Conservation (phyloP, 805 yeast genomes). For the Candida maltosa region DNA sequence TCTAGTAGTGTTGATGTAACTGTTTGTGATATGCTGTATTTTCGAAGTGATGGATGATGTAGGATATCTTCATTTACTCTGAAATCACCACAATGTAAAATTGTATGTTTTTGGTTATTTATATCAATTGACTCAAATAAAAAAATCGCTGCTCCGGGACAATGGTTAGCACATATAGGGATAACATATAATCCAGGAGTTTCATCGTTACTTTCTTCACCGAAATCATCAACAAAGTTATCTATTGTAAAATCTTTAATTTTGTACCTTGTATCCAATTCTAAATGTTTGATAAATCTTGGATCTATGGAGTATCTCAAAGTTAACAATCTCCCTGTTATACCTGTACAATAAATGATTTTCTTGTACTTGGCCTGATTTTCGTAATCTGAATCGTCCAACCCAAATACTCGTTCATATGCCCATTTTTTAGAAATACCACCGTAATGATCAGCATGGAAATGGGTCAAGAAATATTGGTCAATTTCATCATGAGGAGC, state of each 20-base stretch:
- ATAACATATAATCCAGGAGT: slow-evolving; percentile 48
- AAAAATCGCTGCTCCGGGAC: slow-evolving; percentile 91
- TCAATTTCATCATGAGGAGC: slow-evolving; percentile 42
- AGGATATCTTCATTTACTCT: slow-evolving; percentile 61
- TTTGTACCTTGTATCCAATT: slow-evolving; percentile 39
- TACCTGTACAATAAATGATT: slow-evolving; percentile 65
- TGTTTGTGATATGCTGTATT: slow-evolving; percentile 13
- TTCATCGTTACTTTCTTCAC: slow-evolving; percentile 5
- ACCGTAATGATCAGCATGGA: slow-evolving; percentile 92
- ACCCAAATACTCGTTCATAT: slow-evolving; percentile 32
- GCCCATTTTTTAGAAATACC: slow-evolving; percentile 80
- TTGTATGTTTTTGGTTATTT: slow-evolving; percentile 21
- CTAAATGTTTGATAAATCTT: slow-evolving; percentile 39
- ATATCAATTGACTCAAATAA: slow-evolving; percentile 50
- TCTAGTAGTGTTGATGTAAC: slow-evolving; percentile 23
- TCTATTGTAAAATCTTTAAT: slow-evolving; percentile 14
- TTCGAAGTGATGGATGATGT: slow-evolving; percentile 25
- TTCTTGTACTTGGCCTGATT: slow-evolving; percentile 41
- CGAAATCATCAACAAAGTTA: slow-evolving; percentile 11
- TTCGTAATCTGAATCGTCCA: slow-evolving; percentile 21
- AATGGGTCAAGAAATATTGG: slow-evolving; percentile 71
- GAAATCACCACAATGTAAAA: slow-evolving; percentile 92
- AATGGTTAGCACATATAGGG: slow-evolving; percentile 84
- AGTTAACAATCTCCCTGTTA: slow-evolving; percentile 59
- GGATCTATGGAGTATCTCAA: slow-evolving; percentile 54